Conservation (phyloP, 2,329 filamentous ascomycete genomes). For the Aspergillus ruber region DNA sequence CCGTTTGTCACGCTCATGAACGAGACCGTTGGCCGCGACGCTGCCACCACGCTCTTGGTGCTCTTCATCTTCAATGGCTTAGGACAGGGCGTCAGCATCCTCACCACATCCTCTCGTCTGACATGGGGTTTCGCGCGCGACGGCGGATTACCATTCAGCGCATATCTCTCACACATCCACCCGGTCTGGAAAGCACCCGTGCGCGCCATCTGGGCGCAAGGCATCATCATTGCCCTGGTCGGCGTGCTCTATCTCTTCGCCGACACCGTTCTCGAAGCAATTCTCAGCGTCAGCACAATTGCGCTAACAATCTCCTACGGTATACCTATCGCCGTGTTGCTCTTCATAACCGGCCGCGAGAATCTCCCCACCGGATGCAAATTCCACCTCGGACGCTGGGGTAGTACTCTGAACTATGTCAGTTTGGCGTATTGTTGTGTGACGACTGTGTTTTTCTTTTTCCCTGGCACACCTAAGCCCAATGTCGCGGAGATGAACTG, state of each 20-base stretch:
- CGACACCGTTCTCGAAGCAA: constrained; percentile 48
- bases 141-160: constrained; percentile 42
- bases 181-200: constrained; percentile 48
- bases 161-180: constrained; percentile 43
- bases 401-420: constrained; percentile 40
- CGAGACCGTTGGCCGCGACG: constrained; percentile 34
- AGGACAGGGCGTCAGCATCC: constrained; percentile 47
- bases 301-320: constrained; percentile 49
- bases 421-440: constrained; percentile 48
- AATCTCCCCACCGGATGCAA: constrained; percentile 40
- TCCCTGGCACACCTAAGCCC: constrained; percentile 43
- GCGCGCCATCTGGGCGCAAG: constrained; percentile 49
- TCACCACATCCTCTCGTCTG: constrained; percentile 48
- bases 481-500: constrained; percentile 49
- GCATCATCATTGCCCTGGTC: constrained; percentile 41
- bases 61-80: constrained; percentile 53
- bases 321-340: constrained; percentile 45
- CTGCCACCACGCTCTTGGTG: constrained; percentile 45
- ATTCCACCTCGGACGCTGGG: constrained; percentile 43
- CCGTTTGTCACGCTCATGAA: constrained; percentile 47
- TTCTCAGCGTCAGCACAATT: constrained; percentile 52
- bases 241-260: constrained; percentile 53
- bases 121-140: constrained; percentile 53
- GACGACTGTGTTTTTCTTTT: constrained; percentile 53
- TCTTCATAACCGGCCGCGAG: constrained; percentile 45